phyloP scores from a whole-genome alignment of 768 basidiomycete genomes.

The Lyophyllum shimeji region DNA sequence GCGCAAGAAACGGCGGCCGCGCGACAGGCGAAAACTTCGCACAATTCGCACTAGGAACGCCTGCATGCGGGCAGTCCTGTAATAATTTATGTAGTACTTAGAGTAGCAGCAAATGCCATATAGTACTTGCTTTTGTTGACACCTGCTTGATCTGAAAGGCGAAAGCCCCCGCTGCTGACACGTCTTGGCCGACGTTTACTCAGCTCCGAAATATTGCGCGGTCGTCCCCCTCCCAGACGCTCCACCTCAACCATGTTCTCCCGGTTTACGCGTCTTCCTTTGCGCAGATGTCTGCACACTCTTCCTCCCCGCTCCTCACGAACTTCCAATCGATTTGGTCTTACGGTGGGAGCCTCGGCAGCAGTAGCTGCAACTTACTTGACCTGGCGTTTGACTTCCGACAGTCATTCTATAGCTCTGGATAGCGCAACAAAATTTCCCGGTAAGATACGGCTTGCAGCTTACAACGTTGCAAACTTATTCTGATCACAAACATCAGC shows the following conservation, averaged over 20 bases:
- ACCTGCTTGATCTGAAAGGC: constrained; percentile 3
- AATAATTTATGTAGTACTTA: background rate
- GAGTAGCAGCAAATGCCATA: too few relatives aligned
- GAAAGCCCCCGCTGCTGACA: constrained; percentile 15
- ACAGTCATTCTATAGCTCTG: constrained; percentile 42
- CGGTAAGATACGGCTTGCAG: constrained; percentile 20
- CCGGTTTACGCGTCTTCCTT: constrained; percentile 49
- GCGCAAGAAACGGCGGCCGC: constrained; percentile 31
- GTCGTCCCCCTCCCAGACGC: too few relatives aligned
- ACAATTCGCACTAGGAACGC: too few relatives aligned
- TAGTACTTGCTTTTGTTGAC: constrained; percentile 1
- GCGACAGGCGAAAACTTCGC: constrained; percentile 12
- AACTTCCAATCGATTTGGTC: constrained; percentile 26
- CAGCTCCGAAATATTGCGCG: constrained; percentile 12
- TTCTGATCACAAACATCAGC: constrained; percentile 3
- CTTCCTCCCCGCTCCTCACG: constrained; percentile 18
- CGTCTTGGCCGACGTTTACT: background rate
- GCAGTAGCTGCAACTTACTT: constrained; percentile 44
- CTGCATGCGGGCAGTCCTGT: too few relatives aligned
- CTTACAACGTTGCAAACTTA: too few relatives aligned
- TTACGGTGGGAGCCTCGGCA: constrained; percentile 44
- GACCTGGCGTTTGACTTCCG: constrained; percentile 45
- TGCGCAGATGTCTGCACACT: constrained; percentile 56
- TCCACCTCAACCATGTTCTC: constrained; percentile 46
- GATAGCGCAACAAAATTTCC: constrained; percentile 36